Evolutionary conservation across 2,329 filamentous ascomycete species (phyloP).

Genomic region (Ophiostoma perfectum): DNA sequence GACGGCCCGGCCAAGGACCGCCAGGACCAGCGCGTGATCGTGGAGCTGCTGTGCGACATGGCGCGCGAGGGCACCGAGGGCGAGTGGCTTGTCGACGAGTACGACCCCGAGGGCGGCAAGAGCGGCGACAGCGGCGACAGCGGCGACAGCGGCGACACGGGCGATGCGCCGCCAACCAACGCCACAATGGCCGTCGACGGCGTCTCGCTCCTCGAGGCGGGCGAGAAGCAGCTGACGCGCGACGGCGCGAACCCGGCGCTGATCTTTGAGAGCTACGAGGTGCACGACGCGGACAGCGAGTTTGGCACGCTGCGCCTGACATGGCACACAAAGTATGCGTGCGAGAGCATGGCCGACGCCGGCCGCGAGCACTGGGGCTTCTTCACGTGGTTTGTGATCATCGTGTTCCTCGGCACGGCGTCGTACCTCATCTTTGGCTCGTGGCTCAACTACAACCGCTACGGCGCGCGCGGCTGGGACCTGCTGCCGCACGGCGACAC

Average conservation of each 20-base stretch:
- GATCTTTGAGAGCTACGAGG: conserved; percentile 69
- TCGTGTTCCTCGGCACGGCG: conserved; percentile 81
- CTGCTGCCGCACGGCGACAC: conserved; percentile 87
- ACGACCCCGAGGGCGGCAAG: conserved; percentile 36
- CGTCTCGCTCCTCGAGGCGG: conserved; percentile 20
- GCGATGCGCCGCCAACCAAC: conserved; percentile 31
- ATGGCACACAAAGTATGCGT: conserved; percentile 86
- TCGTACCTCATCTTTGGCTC: conserved; percentile 95
- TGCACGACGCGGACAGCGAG: conserved; percentile 50
- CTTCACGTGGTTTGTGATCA: conserved; percentile 93
- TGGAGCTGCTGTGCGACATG: conserved; percentile 79
- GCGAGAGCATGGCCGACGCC: conserved; percentile 49
- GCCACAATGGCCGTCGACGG: conserved; percentile 29
- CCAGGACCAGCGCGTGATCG: conserved; percentile 62
- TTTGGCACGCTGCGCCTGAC: conserved; percentile 56
- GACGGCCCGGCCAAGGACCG: conserved; percentile 47
- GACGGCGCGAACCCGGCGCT: conserved; percentile 53
- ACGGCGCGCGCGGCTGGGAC: conserved; percentile 92
- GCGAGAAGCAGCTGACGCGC: conserved; percentile 49
- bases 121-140: too few relatives aligned
- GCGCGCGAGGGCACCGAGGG: conserved; percentile 68
- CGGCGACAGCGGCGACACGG: not conserved
- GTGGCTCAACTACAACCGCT: conserved; percentile 98
- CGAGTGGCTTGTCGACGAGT: conserved; percentile 55
- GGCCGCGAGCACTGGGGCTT: conserved; percentile 72